A percentile compares a stretch with the other conserved stretches of the same genome.
Evolutionary conservation across 1,284 basidiomycete species (phyloP).

Genomic region (Polyporus tsugae): DNA sequence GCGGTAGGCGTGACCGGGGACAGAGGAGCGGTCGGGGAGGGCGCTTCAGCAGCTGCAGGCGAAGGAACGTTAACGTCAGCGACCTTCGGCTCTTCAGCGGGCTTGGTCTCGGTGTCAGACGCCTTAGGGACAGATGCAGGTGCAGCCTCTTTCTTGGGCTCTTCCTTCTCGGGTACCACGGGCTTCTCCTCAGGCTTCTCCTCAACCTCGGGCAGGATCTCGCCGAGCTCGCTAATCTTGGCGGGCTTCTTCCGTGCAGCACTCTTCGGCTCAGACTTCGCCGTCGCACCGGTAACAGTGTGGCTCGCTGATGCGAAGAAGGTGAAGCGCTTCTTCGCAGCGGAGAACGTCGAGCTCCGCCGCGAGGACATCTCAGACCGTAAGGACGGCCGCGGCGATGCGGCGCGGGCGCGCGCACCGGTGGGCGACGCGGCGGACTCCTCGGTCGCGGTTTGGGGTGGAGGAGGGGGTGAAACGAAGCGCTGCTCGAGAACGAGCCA

Average conservation of each 20-base stretch:
- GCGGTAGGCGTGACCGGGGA: conserved; percentile 31
- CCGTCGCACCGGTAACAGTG: conserved; percentile 21
- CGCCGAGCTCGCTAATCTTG: conserved; percentile 71
- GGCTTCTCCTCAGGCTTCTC: conserved; percentile 35
- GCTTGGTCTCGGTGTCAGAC: conserved; percentile 30
- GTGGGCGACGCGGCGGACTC: conserved; percentile 26
- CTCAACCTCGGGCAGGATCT: conserved; percentile 63
- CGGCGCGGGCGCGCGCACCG: conserved; percentile 37
- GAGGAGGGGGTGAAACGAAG: conserved; percentile 51
- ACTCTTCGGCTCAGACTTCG: conserved; percentile 30
- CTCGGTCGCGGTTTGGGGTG: conserved; percentile 37
- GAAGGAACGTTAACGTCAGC: not conserved
- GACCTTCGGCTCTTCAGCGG: conserved; percentile 22
- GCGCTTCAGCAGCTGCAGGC: conserved; percentile 25
- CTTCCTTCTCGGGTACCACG: conserved; percentile 36
- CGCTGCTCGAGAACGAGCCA: conserved; percentile 75
- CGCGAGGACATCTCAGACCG: conserved; percentile 50
- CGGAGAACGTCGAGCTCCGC: conserved; percentile 51
- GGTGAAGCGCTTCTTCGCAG: conserved; percentile 64
- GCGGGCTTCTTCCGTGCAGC: conserved; percentile 42
- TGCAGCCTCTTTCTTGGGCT: conserved; percentile 20
- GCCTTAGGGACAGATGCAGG: conserved; percentile 9
- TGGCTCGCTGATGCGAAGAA: conserved; percentile 52
- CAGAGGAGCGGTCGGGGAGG: conserved; percentile 21
- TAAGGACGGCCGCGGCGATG: conserved; percentile 61